A percentile compares a stretch with the other conserved stretches of the same genome.
phyloP scores from a whole-genome alignment of 257 asterid species.

The Scutellaria galericulata region DNA sequence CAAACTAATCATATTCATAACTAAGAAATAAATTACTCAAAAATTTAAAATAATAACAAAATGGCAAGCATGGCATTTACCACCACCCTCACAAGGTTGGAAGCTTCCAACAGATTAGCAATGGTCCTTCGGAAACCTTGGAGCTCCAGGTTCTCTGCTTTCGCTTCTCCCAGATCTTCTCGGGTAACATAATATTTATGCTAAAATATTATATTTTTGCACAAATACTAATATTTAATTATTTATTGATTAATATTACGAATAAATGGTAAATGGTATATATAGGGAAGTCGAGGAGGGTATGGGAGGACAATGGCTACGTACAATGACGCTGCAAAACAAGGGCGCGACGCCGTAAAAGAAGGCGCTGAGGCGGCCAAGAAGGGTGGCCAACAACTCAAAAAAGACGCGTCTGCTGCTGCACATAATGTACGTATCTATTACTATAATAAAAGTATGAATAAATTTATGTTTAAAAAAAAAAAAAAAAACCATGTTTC shows the following conservation, averaged over 20 bases:
- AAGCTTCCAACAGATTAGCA: conserved; percentile 36
- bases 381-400: conserved; percentile 54
- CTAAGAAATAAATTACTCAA: background rate
- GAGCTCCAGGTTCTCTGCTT: conserved; percentile 35
- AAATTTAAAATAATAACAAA: background rate
- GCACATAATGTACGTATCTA: conserved; percentile 49
- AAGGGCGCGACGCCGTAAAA: conserved; percentile 54
- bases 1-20: background rate
- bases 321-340: conserved; percentile 38
- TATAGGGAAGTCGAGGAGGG: conserved; percentile 36
- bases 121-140: conserved; percentile 24
- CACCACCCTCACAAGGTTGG: conserved; percentile 48
- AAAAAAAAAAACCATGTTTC: too few relatives aligned
- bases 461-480: too few relatives aligned
- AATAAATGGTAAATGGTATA: background rate
- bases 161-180: conserved; percentile 40
- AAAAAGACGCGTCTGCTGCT: conserved; percentile 43
- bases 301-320: conserved; percentile 41
- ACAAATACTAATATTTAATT: too few relatives aligned
- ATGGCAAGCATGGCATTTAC: conserved; percentile 56
- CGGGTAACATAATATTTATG: conserved; percentile 35
- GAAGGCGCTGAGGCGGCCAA: conserved; percentile 58
- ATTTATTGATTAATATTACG: too few relatives aligned
- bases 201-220: too few relatives aligned
- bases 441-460: too few relatives aligned